phyloP scores from a whole-genome alignment of 225 moss, liverwort and hornwort genomes.

The Polytrichum formosum region DNA sequence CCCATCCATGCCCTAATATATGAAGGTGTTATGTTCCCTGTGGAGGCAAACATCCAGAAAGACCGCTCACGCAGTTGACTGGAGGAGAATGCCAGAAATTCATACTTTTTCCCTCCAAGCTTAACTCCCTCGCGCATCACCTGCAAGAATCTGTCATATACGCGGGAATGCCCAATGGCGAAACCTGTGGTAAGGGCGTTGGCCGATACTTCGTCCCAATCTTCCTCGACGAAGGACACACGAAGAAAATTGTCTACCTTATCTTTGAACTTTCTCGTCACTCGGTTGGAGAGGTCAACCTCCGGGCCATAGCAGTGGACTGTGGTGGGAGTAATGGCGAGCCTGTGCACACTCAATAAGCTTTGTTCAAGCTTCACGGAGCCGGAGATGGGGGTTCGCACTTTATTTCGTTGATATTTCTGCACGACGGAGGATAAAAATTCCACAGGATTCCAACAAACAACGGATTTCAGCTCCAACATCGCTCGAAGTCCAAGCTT shows the following conservation, averaged over 20 bases:
- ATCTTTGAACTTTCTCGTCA: conserved; percentile 47
- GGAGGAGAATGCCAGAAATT: conserved; percentile 88
- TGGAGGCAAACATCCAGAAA: conserved; percentile 86
- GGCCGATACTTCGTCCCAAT: conserved; percentile 44
- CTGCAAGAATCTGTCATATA: conserved; percentile 55
- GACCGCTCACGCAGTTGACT: conserved; percentile 86
- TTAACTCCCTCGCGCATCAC: conserved; percentile 62
- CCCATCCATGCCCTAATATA: conserved; percentile 85
- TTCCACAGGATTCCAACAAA: conserved; percentile 33
- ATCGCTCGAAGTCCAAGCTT: conserved; percentile 34
- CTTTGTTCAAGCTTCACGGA: conserved; percentile 39
- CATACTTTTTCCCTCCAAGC: conserved; percentile 52
- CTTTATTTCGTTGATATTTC: conserved; percentile 12
- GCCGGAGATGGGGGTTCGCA: conserved; percentile 9
- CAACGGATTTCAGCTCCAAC: conserved; percentile 7
- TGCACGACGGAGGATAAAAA: conserved; percentile 20
- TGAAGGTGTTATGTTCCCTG: conserved; percentile 25
- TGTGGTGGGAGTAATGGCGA: conserved; percentile 81
- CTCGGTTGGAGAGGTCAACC: conserved; percentile 73
- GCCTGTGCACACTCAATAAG: conserved; percentile 50
- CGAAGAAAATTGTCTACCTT: conserved; percentile 65
- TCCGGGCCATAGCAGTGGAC: conserved; percentile 78
- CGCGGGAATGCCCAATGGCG: conserved; percentile 32
- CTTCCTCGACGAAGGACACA: conserved; percentile 86
- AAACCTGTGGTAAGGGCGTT: conserved; percentile 37